Evolutionary conservation across 2,329 filamentous ascomycete genomes (phyloP).

Genomic region (Fusarium stilboides): DNA sequence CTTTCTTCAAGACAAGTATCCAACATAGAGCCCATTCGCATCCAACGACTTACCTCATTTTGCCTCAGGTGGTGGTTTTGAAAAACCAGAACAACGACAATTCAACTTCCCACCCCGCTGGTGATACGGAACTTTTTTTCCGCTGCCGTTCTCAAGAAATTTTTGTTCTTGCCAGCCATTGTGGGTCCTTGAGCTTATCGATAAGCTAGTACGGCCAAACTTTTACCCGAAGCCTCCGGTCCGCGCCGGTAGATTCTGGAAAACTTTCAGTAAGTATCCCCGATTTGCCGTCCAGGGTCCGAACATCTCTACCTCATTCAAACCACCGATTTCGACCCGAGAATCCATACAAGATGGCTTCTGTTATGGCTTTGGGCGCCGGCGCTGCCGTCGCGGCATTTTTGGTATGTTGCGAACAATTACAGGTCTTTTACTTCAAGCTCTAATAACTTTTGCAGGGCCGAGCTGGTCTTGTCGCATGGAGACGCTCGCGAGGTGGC

Average conservation of each 20-base stretch:
- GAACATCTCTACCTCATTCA: constrained; percentile 30
- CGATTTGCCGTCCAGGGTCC: constrained; percentile 38
- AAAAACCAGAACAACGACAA: constrained; percentile 48
- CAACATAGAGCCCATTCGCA: background rate
- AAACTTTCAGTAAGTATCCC: constrained; percentile 46
- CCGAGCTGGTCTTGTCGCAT: constrained; percentile 90
- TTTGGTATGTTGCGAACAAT: constrained; percentile 57
- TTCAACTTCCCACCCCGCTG: constrained; percentile 48
- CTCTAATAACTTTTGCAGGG: constrained; percentile 70
- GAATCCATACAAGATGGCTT: constrained; percentile 55
- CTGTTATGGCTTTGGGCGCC: constrained; percentile 63
- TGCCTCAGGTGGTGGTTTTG: constrained; percentile 45
- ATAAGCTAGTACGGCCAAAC: constrained; percentile 46
- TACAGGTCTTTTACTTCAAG: background rate
- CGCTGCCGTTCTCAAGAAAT: constrained; percentile 40
- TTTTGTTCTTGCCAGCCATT: constrained; percentile 42
- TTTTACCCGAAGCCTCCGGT: constrained; percentile 39
- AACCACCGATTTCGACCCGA: constrained; percentile 9
- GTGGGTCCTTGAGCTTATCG: constrained; percentile 40
- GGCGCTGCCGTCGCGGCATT: constrained; percentile 68
- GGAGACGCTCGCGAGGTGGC: constrained; percentile 84
- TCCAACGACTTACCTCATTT: constrained; percentile 47
- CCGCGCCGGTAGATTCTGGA: constrained; percentile 47
- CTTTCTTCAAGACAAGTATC: background rate
- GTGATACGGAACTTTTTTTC: constrained; percentile 45